Base-by-base conservation (phyloP, 768 basidiomycete species). In the Saitozyma sp. region DNA sequence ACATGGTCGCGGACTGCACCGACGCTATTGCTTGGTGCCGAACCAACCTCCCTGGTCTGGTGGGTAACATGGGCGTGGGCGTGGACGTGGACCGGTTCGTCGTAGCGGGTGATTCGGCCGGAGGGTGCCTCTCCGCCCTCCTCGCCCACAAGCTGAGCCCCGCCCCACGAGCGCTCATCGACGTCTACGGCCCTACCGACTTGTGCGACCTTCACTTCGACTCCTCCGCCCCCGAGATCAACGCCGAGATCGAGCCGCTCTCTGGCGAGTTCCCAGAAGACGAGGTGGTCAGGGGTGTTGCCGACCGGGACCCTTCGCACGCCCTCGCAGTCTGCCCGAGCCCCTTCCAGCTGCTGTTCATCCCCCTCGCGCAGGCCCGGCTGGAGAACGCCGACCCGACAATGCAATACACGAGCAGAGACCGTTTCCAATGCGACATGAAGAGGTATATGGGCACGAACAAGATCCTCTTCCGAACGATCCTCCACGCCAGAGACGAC, bases 1-100 rank as follows among this genome's bases (percentile, higher is more conserved):
- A 62, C 17, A 58, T 56, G 20, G 48, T 63, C 10, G 56, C 62
- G 5, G 65, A 66, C 40, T 48, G 46, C 37, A 39, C 50, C 8
- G 61, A 62, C 50, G 65, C 65, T 9, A 63, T 17, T 42, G 48
- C 40, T 6, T 66, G 65, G 65, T 58, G 56, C 49, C 16, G 56
- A 40, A 14, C 10, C 19, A 8, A 66, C 38, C 49, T 66, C 4
- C 17, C 16, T 11, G 19, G 14, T 16, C 40, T 62, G 8, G 16
- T 66, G 2, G 49, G 20, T 6, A 16, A 19, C 6, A 5, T 29
- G 29, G 29, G 29, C 29, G 51, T 20, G 6, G 37, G 38, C 19
- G 48, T 63, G 19, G 56, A 56, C 37, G 42, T 58, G 4, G 50
- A 63, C 45, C 11, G 40, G 9, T 62, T 19, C 51, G 50, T 59